Evolutionary conservation across 495 filamentous ascomycete genomes (phyloP).

Genomic region (Articulospora tetracladia): DNA sequence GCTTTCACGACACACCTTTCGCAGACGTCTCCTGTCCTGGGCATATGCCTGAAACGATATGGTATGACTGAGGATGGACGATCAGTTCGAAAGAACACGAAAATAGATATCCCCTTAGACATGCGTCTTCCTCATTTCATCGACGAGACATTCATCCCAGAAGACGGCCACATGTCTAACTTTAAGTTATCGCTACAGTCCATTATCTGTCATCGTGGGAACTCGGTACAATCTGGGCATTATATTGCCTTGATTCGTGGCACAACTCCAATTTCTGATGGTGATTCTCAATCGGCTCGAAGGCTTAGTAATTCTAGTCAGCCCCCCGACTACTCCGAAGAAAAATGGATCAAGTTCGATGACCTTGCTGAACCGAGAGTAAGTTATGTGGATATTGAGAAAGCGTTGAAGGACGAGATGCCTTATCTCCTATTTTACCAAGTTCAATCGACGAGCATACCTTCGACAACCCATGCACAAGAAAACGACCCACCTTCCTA

Average conservation of each 20-base stretch:
- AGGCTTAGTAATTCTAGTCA: constrained; percentile 45
- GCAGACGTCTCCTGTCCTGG: constrained; percentile 74
- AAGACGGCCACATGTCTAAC: constrained; percentile 59
- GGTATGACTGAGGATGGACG: constrained; percentile 65
- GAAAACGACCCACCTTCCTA: constrained; percentile 19
- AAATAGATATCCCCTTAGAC: constrained; percentile 88
- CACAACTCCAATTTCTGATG: constrained; percentile 49
- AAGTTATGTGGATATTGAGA: constrained; percentile 66
- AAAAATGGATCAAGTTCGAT: constrained; percentile 87
- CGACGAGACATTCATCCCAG: constrained; percentile 57
- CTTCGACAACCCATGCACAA: constrained; percentile 12
- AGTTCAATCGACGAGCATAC: constrained; percentile 72
- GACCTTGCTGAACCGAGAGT: constrained; percentile 74
- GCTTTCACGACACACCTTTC: constrained; percentile 72
- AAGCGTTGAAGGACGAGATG: constrained; percentile 72
- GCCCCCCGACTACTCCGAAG: constrained; percentile 50
- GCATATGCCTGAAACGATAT: constrained; percentile 90
- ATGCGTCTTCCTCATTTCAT: constrained; percentile 89
- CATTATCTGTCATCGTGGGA: constrained; percentile 85
- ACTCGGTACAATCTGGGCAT: constrained; percentile 86
- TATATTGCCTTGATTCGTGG: constrained; percentile 82
- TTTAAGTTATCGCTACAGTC: constrained; percentile 91
- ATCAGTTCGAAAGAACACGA: constrained; percentile 67
- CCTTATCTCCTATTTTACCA: constrained; percentile 96
- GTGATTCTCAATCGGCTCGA: constrained; percentile 44